Percentiles rank a stretch among this genome's conserved stretches.
phyloP scores from a whole-genome alignment of 148 eudicot species.

The Nepenthes mirabilis region DNA sequence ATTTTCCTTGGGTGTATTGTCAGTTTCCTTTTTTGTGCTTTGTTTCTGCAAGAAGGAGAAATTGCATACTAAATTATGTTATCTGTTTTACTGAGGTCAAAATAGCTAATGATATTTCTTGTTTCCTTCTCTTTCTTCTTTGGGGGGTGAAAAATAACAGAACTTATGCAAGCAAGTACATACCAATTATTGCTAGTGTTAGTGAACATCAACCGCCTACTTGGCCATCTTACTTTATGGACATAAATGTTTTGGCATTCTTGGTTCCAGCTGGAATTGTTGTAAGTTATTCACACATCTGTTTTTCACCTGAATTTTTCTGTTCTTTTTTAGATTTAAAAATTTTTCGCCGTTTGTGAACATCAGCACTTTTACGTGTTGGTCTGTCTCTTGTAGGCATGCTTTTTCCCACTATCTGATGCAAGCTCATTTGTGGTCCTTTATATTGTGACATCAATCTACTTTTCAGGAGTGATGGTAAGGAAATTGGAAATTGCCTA shows the following conservation, averaged over 20 bases:
- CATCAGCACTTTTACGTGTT: neutral
- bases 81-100: neutral
- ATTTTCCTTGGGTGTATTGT: too few relatives aligned
- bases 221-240: conserved; percentile 99
- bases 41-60: too few relatives aligned
- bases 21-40: too few relatives aligned
- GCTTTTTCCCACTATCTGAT: conserved; percentile 90
- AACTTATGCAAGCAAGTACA: conserved; percentile 98
- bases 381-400: conserved; percentile 45
- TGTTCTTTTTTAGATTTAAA: neutral
- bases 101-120: neutral
- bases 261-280: conserved; percentile 96
- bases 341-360: conserved; percentile 8
- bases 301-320: neutral
- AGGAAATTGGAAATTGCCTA: conserved; percentile 5
- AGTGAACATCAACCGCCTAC: conserved; percentile 99
- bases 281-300: conserved; percentile 36
- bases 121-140: neutral
- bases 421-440: conserved; percentile 92
- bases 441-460: conserved; percentile 81
- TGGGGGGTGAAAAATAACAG: conserved; percentile 21
- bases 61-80: too few relatives aligned
- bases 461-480: conserved; percentile 99
- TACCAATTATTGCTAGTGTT: conserved; percentile 98
- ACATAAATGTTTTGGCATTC: conserved; percentile 93